Evolutionary conservation across 108 stramenopile genomes (phyloP).

Genomic region (Cyclotella cryptica): DNA sequence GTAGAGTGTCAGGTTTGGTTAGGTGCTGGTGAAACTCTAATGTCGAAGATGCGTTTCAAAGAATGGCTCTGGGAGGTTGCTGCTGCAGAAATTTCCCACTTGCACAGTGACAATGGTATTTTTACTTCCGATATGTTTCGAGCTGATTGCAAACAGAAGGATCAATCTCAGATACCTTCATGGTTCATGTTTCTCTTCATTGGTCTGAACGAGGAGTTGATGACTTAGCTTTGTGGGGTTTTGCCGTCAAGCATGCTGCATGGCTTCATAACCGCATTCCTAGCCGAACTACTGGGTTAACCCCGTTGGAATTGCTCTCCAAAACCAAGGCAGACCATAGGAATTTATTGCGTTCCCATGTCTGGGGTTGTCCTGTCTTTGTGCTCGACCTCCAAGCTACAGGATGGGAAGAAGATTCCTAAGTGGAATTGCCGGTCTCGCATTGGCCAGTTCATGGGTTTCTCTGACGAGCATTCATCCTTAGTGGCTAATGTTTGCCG

Average conservation of each 20-base stretch:
- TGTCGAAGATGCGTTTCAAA: conserved; percentile 51
- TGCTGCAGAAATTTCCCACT: conserved; percentile 33
- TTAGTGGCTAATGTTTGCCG: conserved; percentile 36
- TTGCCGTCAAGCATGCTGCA: conserved; percentile 54
- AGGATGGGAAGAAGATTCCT: conserved; percentile 54
- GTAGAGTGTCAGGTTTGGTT: conserved; percentile 32
- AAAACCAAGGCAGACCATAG: conserved; percentile 1
- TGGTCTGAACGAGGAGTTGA: conserved; percentile 35
- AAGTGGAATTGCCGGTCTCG: conserved; percentile 48
- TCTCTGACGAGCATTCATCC: conserved; percentile 32
- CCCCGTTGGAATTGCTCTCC: conserved; percentile 31
- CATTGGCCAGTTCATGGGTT: conserved; percentile 43
- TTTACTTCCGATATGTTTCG: conserved; percentile 26
- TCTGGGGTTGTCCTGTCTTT: conserved; percentile 53
- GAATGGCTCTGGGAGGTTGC: background rate
- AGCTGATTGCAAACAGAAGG: background rate
- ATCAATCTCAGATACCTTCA: conserved; percentile 34
- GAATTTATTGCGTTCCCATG: conserved; percentile 21
- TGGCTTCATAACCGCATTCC: conserved; percentile 49
- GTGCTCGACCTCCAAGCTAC: conserved; percentile 45
- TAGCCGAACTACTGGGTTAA: background rate
- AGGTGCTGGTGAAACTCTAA: conserved; percentile 43
- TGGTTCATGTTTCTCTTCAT: conserved; percentile 47
- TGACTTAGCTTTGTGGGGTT: conserved; percentile 45
- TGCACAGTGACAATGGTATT: conserved; percentile 45